These are phyloP conservation scores for Suillus placidus DNA, from an alignment of 768 basidiomycete species.

Conservation along the genomic window DNA sequence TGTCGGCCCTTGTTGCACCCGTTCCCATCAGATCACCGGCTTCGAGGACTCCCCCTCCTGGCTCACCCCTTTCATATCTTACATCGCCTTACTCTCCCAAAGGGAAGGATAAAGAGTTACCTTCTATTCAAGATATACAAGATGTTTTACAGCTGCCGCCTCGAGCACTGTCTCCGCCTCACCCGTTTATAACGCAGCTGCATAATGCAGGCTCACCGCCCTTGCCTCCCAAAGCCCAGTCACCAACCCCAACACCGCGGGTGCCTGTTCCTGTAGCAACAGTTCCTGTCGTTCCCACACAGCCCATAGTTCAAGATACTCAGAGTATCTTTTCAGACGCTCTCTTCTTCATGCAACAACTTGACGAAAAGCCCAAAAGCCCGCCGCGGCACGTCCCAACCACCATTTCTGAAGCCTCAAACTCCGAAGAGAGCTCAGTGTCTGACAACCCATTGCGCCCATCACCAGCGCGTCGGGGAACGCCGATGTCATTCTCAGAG, in stretches of 20 bases:
- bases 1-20: neutral
- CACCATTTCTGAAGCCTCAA: constrained; percentile 46
- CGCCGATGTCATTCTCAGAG: constrained; percentile 18
- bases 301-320: constrained; percentile 30
- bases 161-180: constrained; percentile 12
- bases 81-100: constrained; percentile 39
- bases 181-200: constrained; percentile 16
- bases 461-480: constrained; percentile 22
- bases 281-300: constrained; percentile 29
- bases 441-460: constrained; percentile 32
- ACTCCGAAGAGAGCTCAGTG: constrained; percentile 39
- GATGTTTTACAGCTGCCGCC: constrained; percentile 15
- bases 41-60: constrained; percentile 23
- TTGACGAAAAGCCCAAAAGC: constrained; percentile 36
- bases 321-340: constrained; percentile 55
- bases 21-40: constrained; percentile 15
- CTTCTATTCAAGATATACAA: constrained; percentile 36
- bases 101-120: constrained; percentile 33
- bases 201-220: constrained; percentile 14
- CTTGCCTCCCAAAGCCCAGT: constrained; percentile 26
- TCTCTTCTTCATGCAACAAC: constrained; percentile 70
- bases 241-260: constrained; percentile 24
- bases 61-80: constrained; percentile 34
- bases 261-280: constrained; percentile 17
- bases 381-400: constrained; percentile 45